Evolutionary conservation across 176 grass and related monocot genomes (phyloP), one percentile per base, ranked within the genome.

Genomic region (Ananas comosus): DNA sequence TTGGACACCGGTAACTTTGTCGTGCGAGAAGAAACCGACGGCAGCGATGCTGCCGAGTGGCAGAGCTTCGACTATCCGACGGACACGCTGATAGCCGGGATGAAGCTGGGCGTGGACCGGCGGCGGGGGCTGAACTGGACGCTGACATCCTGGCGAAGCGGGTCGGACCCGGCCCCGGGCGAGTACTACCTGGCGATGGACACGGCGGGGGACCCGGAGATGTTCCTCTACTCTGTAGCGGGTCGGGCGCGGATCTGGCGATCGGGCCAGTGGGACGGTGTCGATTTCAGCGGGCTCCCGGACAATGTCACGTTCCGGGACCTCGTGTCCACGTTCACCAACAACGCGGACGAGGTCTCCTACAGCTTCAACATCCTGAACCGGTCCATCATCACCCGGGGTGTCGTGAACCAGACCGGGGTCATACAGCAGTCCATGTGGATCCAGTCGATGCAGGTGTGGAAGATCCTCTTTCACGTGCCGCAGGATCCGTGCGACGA

Each of bases 51-150:
- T 4, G 66, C 85, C 74, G 74, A 63, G 49, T 91, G 85, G 82
- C 66, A 91, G 67, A 83, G 79, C 65, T 91, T 91, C 82, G 82
- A 91, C 73, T 82, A 85, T 74, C 89, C 82, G 66, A 78, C 72
- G 54, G 82, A 88, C 76, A 91, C 89, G 66, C 67, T 91, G 61
- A 85, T 91, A 17, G 82, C 85, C 28, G 89, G 87, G 66, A 91
- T 88, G 85, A 85, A 72, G 82, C 14, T 91, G 0, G 85, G 89
- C 9, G 12, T 82, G 22, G 79, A 88, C 73, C 51, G 76, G 13
- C 76, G 24, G 28, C 85, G 51, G n/a, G 57, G 77, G 1, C 51
- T 61, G 63, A 74, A 85, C 72, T 11, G 23, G 65, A 84, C 21
- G 6, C 76, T 88, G 76, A 80, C 80, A 66, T 78, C 85, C 16